These are phyloP conservation scores for Suillus occidentalis DNA, from an alignment of 768 basidiomycete species.

Conservation along the genomic window DNA sequence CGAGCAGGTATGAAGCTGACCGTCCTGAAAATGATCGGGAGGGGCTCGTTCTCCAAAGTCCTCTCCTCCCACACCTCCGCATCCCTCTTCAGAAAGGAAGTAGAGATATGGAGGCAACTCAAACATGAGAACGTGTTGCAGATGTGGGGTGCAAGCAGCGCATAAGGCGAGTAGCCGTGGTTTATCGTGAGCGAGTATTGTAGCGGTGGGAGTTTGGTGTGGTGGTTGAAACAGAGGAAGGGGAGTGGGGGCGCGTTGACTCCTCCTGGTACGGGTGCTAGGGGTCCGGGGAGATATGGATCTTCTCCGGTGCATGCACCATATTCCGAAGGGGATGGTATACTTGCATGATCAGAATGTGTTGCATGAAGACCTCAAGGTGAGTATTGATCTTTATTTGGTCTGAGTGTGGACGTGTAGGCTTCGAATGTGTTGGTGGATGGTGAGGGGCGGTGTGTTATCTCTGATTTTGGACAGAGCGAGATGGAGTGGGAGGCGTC, in stretches of 20 bases:
- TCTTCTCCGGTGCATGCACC: conserved; percentile 10
- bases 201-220: conserved; percentile 12
- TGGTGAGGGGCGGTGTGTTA: conserved; percentile 62
- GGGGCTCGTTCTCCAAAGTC: conserved; percentile 76
- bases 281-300: background rate
- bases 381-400: conserved; percentile 25
- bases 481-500: conserved; percentile 75
- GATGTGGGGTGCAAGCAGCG: conserved; percentile 17
- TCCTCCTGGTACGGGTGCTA: background rate
- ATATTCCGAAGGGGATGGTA: conserved; percentile 16
- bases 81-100: conserved; percentile 56
- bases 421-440: conserved; percentile 78
- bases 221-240: conserved; percentile 49
- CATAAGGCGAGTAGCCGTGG: conserved; percentile 10
- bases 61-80: conserved; percentile 60
- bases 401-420: conserved; percentile 29
- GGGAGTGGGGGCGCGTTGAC: conserved; percentile 8
- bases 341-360: conserved; percentile 19
- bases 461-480: conserved; percentile 83
- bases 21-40: conserved; percentile 65
- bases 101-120: conserved; percentile 15
- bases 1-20: conserved; percentile 67
- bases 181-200: conserved; percentile 2
- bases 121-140: conserved; percentile 14
- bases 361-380: conserved; percentile 79